Conservation (phyloP, 2,329 filamentous ascomycete species). For the Fusarium keratoplasticum region DNA sequence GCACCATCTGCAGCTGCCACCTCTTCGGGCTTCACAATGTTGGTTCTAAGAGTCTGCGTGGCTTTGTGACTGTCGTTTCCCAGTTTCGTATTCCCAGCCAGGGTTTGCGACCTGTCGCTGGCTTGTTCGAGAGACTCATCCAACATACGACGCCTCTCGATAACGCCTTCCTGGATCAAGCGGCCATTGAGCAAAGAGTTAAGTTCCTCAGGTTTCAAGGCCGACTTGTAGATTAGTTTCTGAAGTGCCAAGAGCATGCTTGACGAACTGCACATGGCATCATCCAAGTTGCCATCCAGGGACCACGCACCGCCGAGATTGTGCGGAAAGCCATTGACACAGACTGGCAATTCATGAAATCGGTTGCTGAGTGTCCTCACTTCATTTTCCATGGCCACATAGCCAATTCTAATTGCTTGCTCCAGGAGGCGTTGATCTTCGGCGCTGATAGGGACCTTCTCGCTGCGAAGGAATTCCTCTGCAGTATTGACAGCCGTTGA, state of each 20-base stretch:
- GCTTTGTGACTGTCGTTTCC: conserved; percentile 53
- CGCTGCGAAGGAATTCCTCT: conserved; percentile 73
- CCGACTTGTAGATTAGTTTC: conserved; percentile 60
- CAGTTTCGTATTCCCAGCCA: conserved; percentile 58
- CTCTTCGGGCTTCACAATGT: conserved; percentile 37
- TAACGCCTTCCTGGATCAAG: conserved; percentile 54
- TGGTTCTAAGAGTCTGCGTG: conserved; percentile 47
- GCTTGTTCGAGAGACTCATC: conserved; percentile 18
- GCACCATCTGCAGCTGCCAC: conserved; percentile 37
- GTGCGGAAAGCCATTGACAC: conserved; percentile 74
- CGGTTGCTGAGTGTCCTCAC: conserved; percentile 75
- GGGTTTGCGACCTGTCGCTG: conserved; percentile 37
- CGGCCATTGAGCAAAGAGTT: conserved; percentile 62
- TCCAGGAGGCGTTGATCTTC: conserved; percentile 72
- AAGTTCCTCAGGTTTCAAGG: conserved; percentile 57
- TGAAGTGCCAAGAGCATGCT: conserved; percentile 65
- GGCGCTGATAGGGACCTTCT: conserved; percentile 66
- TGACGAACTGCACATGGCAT: conserved; percentile 62
- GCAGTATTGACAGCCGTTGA: conserved; percentile 73
- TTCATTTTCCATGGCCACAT: conserved; percentile 66
- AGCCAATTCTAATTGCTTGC: conserved; percentile 74
- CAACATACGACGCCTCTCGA: conserved; percentile 51
- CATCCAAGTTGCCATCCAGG: conserved; percentile 65
- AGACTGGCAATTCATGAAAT: conserved; percentile 83
- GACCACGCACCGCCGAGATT: conserved; percentile 74